Evolutionary conservation across 2,329 filamentous ascomycete genomes (phyloP), one percentile per base, ranked within the genome.

Genomic region (Penicillium sp.): DNA sequence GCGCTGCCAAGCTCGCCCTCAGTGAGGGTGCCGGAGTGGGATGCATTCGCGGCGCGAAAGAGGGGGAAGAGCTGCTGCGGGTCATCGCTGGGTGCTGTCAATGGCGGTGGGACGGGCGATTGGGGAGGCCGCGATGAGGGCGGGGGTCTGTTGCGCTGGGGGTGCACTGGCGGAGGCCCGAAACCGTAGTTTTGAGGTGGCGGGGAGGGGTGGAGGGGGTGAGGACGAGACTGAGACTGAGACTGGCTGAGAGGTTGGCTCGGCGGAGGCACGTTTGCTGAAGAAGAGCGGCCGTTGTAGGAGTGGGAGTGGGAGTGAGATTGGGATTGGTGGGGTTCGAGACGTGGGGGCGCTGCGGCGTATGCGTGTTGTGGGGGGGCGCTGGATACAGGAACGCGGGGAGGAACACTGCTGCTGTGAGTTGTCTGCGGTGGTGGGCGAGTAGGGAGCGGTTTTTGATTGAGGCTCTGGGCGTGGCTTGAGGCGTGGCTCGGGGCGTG

Each of bases 1-100:
- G 94, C 94, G 1, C 90, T 88, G 10, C 90, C 89, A 13, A 99
- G 87, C 75, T 97, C 93, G 51, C 83, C 82, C 76, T 96, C 93
- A 2, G 89, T 92, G 47, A 99, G 83, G 63, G 92, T 86, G 21
- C 93, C 93, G 51, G 84, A 91, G 55, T 86, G 88, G 85, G 73
- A 74, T 33, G 65, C 93, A 77, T 99, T 96, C 15, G 97, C 93
- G 1, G 92, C 91, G 60, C 90, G 84, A 78, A 97, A 99, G 27
- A 97, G 81, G 4, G 90, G 90, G 73, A 91, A 86, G 19, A 99
- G 82, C 61, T 86, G 83, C 52, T 82, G 77, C 13, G 82, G 81
- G 73, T 82, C 66, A 78, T 83, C 63, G 75, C 81, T 61, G 73
- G 78, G 67, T 58, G 81, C 59, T 67, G 82, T 55, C 75, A 78